phyloP scores from a whole-genome alignment of 495 filamentous ascomycete species.

The Neurospora sp. region DNA sequence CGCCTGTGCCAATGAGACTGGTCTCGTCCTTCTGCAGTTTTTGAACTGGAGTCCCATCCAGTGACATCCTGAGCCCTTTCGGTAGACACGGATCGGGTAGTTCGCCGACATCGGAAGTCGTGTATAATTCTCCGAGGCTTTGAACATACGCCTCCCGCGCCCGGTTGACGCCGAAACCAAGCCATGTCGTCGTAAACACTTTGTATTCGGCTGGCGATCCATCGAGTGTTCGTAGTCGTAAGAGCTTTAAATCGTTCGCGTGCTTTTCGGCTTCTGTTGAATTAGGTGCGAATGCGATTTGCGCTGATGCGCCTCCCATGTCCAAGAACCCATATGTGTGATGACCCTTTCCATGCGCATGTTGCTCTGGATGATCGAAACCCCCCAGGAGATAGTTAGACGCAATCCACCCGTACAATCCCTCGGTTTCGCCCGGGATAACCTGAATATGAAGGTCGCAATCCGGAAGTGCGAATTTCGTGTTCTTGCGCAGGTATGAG shows the following conservation, averaged over 20 bases:
- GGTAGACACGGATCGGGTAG: constrained; percentile 90
- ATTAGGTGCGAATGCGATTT: constrained; percentile 97
- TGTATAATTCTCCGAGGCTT: constrained; percentile 50
- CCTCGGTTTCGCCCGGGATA: constrained; percentile 94
- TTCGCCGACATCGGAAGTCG: constrained; percentile 45
- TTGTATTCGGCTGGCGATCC: constrained; percentile 67
- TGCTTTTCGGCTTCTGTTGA: constrained; percentile 83
- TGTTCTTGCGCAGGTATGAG: constrained; percentile 66
- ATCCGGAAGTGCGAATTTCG: constrained; percentile 79
- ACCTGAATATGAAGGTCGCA: constrained; percentile 88
- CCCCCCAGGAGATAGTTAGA: constrained; percentile 96
- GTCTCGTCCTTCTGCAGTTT: constrained; percentile 19
- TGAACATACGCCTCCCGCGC: constrained; percentile 75
- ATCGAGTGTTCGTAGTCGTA: constrained; percentile 74
- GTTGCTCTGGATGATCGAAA: constrained; percentile 68
- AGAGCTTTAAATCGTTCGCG: constrained; percentile 74
- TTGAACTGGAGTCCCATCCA: constrained; percentile 44
- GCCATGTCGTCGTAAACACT: constrained; percentile 93
- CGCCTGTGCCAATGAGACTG: constrained; percentile 66
- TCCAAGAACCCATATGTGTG: constrained; percentile 97
- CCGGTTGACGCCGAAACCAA: constrained; percentile 91
- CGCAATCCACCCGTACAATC: constrained; percentile 96
- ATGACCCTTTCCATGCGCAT: constrained; percentile 71
- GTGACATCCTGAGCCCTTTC: constrained; percentile 56
- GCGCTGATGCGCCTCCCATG: constrained; percentile 95